Base-by-base conservation (phyloP, 441 rosid genomes). In the Caryocar brasiliense region DNA sequence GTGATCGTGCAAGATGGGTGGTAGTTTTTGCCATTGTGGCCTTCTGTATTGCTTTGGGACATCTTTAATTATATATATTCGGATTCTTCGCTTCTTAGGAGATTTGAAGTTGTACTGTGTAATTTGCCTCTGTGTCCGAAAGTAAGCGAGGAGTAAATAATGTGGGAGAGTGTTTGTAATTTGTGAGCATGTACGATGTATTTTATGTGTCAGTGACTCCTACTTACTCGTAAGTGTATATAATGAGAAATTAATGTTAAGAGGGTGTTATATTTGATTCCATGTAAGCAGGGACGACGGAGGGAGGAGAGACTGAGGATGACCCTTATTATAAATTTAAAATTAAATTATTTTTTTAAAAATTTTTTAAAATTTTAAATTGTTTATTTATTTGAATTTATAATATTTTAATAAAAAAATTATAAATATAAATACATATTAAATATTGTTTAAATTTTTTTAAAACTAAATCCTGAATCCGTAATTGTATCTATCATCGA, bases 151-250 rank as follows among this genome's bases (percentile, higher is more conserved):
- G 18, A 18, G 24, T 2, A 21, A 34, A 37, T 6, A 11, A 26
- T 35, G 15, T 22, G 26, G 5, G n/a, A 23, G 9, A 22, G 27
- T 21, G 49, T 7, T 15, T 36, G 37, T 40, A 23, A 47, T 6
- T 14, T 51, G 48, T 14, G 12, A 21, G 40, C 11, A 39, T 52
- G 17, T 22, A 2, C 29, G 33, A 10, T 32, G 15, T 37, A 26
- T 17, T n/a, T 12, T 19, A 21, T 14, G 25, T 55, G 25, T n/a
- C 20, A 54, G 61, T n/a, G 24, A 22, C 57, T 12, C 19, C 0
- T 21, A 15, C 34, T 38, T 15, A 30, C 33, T 6, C 34, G 37
- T 26, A 58, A 53, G 62, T 62, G 73, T 68, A 53, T 41, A 53
- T 47, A 58, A 26, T 38, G 47, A 51, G 45, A 3, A 12, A 17